Evolutionary conservation across 2,329 filamentous ascomycete species (phyloP), one percentile per base, ranked within the genome.

Genomic region (Colletotrichum graminicola): DNA sequence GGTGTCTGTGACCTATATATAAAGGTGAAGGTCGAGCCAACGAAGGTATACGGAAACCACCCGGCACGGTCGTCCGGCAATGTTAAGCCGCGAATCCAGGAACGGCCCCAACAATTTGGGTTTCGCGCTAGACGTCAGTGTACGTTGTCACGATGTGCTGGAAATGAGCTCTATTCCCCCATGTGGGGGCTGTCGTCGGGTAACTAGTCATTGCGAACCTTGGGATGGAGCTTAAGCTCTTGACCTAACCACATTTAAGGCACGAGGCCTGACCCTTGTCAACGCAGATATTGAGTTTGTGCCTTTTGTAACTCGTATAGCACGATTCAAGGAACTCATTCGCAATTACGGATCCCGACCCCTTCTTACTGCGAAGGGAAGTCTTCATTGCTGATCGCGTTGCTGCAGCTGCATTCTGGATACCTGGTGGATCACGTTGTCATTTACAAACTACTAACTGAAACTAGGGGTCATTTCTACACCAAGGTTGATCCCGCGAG

Each of bases 81-180:
- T 29, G 11, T 34, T n/a, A n/a, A 10, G 41, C 10, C 1, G 29
- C 57, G 29, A 36, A 34, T 18, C 36, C 34, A 14, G 29, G 54
- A 34, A 67, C 36, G n/a, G 26, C 16, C 26, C 63, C 65, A 63
- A 63, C 26, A 55, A 67, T 67, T 67, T 63, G 52, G 29, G 39
- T 67, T 67, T 62, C 16, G 29, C 39, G 29, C 12, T 14, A 18
- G 16, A 52, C 47, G 39, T 12, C 57, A 49, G 14, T 7, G 43
- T 21, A 39, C 57, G 57, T 12, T 8, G 62, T 67, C 39, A 26
- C 49, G 32, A 26, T 21, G 18, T 47, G 29, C 47, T 43, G 36
- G 47, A 67, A 67, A 67, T 63, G 65, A 67, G 39, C 36, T 54
- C 21, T 32, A 16, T 54, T 63, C 36, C 6, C 10, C 14, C 23